phyloP scores from a whole-genome alignment of 495 filamentous ascomycete species.

The Parathielavia appendiculata region DNA sequence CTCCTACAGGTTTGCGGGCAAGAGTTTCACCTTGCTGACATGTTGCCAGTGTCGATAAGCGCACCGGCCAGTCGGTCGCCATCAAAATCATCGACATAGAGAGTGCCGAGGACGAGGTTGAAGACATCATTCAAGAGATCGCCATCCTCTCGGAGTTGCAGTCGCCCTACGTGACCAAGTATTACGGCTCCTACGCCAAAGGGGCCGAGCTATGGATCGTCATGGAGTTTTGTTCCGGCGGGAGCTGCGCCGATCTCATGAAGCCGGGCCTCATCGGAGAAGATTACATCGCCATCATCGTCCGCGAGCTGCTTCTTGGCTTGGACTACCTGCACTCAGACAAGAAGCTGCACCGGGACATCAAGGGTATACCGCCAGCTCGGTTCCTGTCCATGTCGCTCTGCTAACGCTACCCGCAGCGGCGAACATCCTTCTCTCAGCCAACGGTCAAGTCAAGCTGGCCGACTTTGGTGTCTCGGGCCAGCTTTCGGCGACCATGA shows the following conservation, averaged over 20 bases:
- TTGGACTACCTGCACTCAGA: conserved; percentile 91
- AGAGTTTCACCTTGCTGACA: conserved; percentile 27
- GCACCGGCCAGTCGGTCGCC: conserved; percentile 78
- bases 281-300: conserved; percentile 89
- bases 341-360: conserved; percentile 93
- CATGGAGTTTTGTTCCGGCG: conserved; percentile 92
- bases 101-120: conserved; percentile 95
- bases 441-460: conserved; percentile 91
- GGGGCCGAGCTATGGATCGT: conserved; percentile 97
- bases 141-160: conserved; percentile 90
- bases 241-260: conserved; percentile 85
- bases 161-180: conserved; percentile 92
- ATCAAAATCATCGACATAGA: conserved; percentile 99
- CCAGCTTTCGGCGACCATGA: conserved; percentile 98
- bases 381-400: neutral
- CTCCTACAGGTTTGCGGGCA: neutral
- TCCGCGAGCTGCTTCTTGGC: conserved; percentile 82
- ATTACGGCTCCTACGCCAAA: conserved; percentile 92
- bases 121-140: conserved; percentile 98
- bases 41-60: conserved; percentile 66
- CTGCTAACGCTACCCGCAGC: conserved; percentile 45
- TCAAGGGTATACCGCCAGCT: conserved; percentile 65
- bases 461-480: conserved; percentile 97
- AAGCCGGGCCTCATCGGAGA: conserved; percentile 89
- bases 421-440: conserved; percentile 80